phyloP scores from a whole-genome alignment of 192 early-diverging fungal genomes.

The Dissophora globulifera region DNA sequence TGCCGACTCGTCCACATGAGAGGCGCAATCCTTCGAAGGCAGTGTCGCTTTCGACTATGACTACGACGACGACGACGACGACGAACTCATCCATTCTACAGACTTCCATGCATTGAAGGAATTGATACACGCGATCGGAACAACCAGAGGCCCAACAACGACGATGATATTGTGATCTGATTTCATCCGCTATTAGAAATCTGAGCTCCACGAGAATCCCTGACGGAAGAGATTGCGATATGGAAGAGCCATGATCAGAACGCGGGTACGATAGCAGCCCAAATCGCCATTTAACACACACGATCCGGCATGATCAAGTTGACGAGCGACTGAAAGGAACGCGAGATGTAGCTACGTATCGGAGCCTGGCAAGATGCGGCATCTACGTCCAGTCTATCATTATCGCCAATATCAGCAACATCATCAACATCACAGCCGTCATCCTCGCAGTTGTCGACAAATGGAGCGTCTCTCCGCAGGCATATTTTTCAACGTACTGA shows the following conservation, averaged over 20 bases:
- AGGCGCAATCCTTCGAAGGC: too few relatives aligned
- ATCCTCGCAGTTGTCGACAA: not conserved
- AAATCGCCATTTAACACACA: constrained; percentile 5
- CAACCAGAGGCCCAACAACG: constrained; percentile 8
- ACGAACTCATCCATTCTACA: too few relatives aligned
- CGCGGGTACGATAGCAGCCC: constrained; percentile 1
- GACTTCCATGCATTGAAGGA: too few relatives aligned
- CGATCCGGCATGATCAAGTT: constrained; percentile 41
- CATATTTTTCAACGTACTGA: constrained; percentile 19
- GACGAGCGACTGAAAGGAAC: constrained; percentile 17
- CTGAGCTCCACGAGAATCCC: constrained; percentile 6
- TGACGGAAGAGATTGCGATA: constrained; percentile 29
- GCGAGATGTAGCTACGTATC: constrained; percentile 25
- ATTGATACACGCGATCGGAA: too few relatives aligned
- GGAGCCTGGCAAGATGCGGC: not conserved
- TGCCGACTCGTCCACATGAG: too few relatives aligned
- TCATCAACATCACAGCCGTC: not conserved
- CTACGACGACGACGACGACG: too few relatives aligned
- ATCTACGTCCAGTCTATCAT: too few relatives aligned
- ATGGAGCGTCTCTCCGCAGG: constrained; percentile 2
- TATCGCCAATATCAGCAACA: too few relatives aligned
- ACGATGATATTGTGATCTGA: constrained; percentile 34
- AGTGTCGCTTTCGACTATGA: too few relatives aligned
- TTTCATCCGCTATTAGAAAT: constrained; percentile 47
- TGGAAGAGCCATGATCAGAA: too few relatives aligned